phyloP scores from a whole-genome alignment of 768 basidiomycete genomes.

The Mycena kentingensis region DNA sequence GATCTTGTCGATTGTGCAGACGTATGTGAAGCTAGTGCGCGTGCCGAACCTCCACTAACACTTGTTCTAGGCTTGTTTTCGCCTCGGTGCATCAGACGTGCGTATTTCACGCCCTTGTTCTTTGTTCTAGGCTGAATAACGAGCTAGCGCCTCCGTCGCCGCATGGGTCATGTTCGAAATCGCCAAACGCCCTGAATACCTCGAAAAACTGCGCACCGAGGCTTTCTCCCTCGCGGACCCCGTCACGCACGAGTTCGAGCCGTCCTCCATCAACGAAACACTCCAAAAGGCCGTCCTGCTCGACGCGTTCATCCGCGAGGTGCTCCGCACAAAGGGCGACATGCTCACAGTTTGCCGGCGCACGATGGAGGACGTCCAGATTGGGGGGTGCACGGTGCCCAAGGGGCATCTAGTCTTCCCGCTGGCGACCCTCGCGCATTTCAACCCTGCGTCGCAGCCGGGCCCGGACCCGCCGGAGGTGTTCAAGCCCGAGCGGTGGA shows the following conservation, averaged over 20 bases:
- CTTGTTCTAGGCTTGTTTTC: constrained; percentile 38
- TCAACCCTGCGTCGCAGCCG: constrained; percentile 27
- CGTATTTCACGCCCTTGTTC: constrained; percentile 13
- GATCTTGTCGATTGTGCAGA: constrained; percentile 29
- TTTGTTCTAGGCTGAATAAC: not conserved
- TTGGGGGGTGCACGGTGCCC: constrained; percentile 31
- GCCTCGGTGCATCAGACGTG: constrained; percentile 39
- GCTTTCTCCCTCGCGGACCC: constrained; percentile 14
- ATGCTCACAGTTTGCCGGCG: constrained; percentile 31
- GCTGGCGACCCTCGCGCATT: constrained; percentile 31
- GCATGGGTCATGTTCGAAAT: constrained; percentile 38
- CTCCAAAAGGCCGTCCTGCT: constrained; percentile 29
- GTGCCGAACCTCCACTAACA: no score
- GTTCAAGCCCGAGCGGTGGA: constrained; percentile 35
- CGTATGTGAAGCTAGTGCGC: no score
- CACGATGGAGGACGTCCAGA: constrained; percentile 28
- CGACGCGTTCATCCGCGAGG: constrained; percentile 39
- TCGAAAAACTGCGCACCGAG: constrained; percentile 32
- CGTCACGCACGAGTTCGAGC: constrained; percentile 24
- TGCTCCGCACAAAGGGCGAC: constrained; percentile 39
- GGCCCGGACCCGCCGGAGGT: constrained; percentile 26
- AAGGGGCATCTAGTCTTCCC: constrained; percentile 34
- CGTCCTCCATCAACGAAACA: constrained; percentile 26
- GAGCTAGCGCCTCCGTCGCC: constrained; percentile 31
- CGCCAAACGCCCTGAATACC: constrained; percentile 31